These are phyloP conservation scores for Chaetomium cochliodes DNA, from an alignment of 495 filamentous ascomycete species.

Conservation along the genomic window DNA sequence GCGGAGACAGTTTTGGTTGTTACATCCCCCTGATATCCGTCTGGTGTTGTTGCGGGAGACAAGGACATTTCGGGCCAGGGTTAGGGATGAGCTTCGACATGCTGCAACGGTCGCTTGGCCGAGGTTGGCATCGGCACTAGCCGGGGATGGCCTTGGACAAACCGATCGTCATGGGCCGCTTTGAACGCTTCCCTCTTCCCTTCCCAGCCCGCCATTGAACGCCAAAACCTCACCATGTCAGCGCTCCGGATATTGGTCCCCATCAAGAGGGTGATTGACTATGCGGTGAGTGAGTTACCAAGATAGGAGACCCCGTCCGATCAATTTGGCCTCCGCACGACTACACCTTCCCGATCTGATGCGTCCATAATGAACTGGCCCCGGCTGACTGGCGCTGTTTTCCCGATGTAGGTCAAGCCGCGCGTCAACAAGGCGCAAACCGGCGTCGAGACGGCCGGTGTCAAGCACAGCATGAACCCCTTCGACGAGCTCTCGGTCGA, in stretches of 20 bases:
- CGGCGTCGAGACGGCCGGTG: conserved; percentile 82
- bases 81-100: conserved; percentile 23
- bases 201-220: conserved; percentile 31
- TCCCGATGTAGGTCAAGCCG: conserved; percentile 79
- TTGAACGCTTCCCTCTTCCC: conserved; percentile 16
- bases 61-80: conserved; percentile 15
- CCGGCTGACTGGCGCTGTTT: conserved; percentile 10
- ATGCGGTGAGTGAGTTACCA: conserved; percentile 66
- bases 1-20: not conserved
- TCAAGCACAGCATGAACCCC: conserved; percentile 98
- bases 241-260: conserved; percentile 90
- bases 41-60: not conserved
- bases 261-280: conserved; percentile 98
- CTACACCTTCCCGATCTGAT: not conserved
- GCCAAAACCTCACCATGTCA: conserved; percentile 58
- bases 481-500: conserved; percentile 98
- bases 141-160: conserved; percentile 26
- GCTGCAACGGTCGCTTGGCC: conserved; percentile 27
- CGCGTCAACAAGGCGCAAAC: conserved; percentile 96
- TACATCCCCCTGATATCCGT: not conserved
- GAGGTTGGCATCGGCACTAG: conserved; percentile 43
- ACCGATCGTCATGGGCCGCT: conserved; percentile 23
- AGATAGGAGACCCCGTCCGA: not conserved
- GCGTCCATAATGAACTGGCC: not conserved
- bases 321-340: not conserved